Evolutionary conservation across 768 basidiomycete genomes (phyloP).

Genomic region (Nidularia sp.): DNA sequence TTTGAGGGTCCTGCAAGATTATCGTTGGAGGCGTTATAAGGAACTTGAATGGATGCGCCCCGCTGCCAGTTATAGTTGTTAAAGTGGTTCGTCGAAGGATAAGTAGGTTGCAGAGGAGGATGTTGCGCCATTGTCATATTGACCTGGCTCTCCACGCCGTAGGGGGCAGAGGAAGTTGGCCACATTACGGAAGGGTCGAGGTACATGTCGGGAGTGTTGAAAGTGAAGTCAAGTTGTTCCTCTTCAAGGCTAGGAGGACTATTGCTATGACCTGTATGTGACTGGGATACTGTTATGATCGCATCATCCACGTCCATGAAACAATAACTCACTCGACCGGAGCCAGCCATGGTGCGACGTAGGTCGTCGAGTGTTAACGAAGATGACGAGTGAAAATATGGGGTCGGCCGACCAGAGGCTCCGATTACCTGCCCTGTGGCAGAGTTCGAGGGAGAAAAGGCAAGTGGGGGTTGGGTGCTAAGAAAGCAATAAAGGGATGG

Average conservation of each 20-base stretch:
- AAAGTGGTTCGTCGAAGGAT: neutral
- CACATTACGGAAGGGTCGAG: neutral
- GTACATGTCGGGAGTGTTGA: neutral
- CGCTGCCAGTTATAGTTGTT: neutral
- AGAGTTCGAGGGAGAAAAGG: too few species aligned
- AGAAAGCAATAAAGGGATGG: neutral
- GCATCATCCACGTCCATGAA: neutral
- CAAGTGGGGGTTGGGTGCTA: neutral
- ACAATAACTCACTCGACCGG: neutral
- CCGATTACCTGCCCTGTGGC: neutral
- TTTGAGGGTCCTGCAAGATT: neutral
- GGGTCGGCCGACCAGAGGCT: neutral
- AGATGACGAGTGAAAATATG: neutral
- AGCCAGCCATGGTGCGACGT: neutral
- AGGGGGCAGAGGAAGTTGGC: neutral
- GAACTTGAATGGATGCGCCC: too few species aligned
- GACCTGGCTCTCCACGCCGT: neutral
- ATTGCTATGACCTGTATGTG: neutral
- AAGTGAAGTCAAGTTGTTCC: neutral
- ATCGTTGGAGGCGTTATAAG: neutral
- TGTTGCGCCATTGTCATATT: neutral
- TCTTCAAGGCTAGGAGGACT: neutral
- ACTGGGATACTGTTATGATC: neutral
- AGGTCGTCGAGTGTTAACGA: neutral
- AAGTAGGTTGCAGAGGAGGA: neutral